These are phyloP conservation scores for Filobasidium floriforme DNA, from an alignment of 768 basidiomycete species.

Conservation along the genomic window DNA sequence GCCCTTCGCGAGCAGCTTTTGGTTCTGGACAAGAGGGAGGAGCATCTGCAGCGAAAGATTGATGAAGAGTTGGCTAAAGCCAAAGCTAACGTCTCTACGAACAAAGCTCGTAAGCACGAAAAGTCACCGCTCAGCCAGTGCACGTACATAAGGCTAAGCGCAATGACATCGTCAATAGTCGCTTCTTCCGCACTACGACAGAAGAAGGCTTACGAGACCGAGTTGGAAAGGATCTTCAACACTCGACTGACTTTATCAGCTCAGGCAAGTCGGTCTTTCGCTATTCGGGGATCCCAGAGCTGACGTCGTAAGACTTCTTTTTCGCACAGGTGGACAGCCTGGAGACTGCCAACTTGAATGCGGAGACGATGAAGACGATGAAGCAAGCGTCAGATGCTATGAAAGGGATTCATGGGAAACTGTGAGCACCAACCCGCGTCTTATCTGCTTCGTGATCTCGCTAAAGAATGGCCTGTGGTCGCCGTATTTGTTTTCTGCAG, in stretches of 20 bases:
- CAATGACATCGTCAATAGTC: slow-evolving; percentile 48
- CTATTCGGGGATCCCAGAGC: neutral
- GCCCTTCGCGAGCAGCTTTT: slow-evolving; percentile 83
- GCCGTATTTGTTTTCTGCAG: slow-evolving; percentile 45
- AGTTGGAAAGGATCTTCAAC: slow-evolving; percentile 75
- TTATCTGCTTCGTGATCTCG: too few species aligned
- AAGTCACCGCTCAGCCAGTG: neutral
- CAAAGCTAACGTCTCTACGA: slow-evolving; percentile 80
- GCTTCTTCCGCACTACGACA: slow-evolving; percentile 82
- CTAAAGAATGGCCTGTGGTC: neutral
- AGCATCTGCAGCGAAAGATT: slow-evolving; percentile 89
- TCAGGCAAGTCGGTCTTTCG: slow-evolving; percentile 49
- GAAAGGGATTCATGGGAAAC: slow-evolving; percentile 74
- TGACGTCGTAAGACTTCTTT: neutral
- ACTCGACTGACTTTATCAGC: slow-evolving; percentile 85
- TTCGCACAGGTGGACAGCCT: slow-evolving; percentile 68
- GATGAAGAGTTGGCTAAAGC: slow-evolving; percentile 91
- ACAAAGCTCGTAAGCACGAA: slow-evolving; percentile 68
- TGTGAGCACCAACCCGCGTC: slow-evolving; percentile 54
- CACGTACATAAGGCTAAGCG: neutral
- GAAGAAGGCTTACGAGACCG: slow-evolving; percentile 81
- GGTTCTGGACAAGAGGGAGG: slow-evolving; percentile 99
- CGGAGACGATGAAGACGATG: slow-evolving; percentile 94
- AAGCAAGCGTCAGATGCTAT: slow-evolving; percentile 87
- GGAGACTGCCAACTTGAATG: slow-evolving; percentile 93